Percentiles rank a stretch among this genome's conserved stretches.
These are phyloP conservation scores for Massariosphaeria phaeospora DNA, from an alignment of 495 filamentous ascomycete species.

Conservation along the genomic window DNA sequence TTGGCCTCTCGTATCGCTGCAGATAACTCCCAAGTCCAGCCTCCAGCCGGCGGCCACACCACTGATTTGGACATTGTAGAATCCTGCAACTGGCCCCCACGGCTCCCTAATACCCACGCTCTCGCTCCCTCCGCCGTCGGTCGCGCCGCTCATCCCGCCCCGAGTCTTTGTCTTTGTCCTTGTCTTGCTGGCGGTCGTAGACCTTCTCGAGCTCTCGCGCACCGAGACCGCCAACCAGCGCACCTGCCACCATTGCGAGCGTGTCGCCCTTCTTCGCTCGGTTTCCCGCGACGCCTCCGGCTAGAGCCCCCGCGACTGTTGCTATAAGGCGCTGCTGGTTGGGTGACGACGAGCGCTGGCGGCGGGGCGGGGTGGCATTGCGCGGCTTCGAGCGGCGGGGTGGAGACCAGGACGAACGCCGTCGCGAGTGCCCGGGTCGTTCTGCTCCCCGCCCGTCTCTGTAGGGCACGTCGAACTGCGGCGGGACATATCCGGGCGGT, in stretches of 20 bases:
- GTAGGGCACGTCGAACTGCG: background rate
- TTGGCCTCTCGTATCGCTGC: no score
- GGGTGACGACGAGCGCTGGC: conserved; percentile 13
- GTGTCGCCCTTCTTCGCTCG: conserved; percentile 10
- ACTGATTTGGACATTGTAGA: no score
- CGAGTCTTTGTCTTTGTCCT: conserved; percentile 4
- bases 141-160: conserved; percentile 6
- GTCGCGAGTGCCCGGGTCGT: background rate
- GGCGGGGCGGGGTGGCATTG: background rate
- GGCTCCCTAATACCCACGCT: background rate
- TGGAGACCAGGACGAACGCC: conserved; percentile 5
- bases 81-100: background rate
- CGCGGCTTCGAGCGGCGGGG: background rate
- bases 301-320: conserved; percentile 26
- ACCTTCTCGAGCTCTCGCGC: conserved; percentile 21
- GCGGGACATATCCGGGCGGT: background rate
- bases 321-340: conserved; percentile 11
- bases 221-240: conserved; percentile 25
- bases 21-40: no score
- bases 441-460: background rate
- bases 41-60: no score
- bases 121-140: conserved; percentile 5
- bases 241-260: conserved; percentile 20
- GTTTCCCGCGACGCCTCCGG: conserved; percentile 25
- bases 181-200: conserved; percentile 17